Base-by-base conservation (phyloP, 2,329 filamentous ascomycete species). In the Cladosporium austrohemisphaericum region DNA sequence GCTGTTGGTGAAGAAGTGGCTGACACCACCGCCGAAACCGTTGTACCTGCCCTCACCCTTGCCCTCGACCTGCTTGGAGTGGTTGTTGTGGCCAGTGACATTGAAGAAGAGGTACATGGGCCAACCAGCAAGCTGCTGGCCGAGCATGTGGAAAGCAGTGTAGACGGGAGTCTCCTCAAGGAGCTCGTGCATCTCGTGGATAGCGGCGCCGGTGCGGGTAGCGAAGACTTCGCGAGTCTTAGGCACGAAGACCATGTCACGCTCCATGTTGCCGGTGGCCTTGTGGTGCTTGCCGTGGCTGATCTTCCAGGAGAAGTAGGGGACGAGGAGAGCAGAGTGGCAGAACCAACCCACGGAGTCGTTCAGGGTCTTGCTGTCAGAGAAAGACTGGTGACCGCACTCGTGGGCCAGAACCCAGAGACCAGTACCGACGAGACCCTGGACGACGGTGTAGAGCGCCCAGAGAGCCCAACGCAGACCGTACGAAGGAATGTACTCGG, bases 221-320 rank as follows among this genome's bases (percentile, higher is more conserved):
- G 90, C 88, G 65, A 87, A 91, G 67, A 86, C 74, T 58, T 93
- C 83, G 52, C 91, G 85, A 49, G 90, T 95, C 73, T 88, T 88
- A 53, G 93, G 93, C n/a, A 97, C 78, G 68, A 96, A 97, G 56
- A 97, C 93, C 93, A 98, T 98, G 73, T 98, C 93, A 60, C 92
- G 88, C 74, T 94, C 90, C 74, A 98, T 84, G 78, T 98, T 83
- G 62, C 91, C 93, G 31, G 93, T 98, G 57, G 91, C 90, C 81
- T 97, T 97, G 86, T 98, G 93, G 78, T 98, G 93, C 83, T 95
- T 95, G 76, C 89, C 87, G 76, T 98, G 93, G 59, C 90, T 95
- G 73, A 97, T 91, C 76, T 98, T 95, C 93, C 93, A 98, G 68
- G 89, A 95, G 77, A 96, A 98, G 77, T 97, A 98, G 18, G 93